Percentiles rank a stretch among this genome's conserved stretches.
Conservation (phyloP, 768 basidiomycete species). For the Mycena polygramma region DNA sequence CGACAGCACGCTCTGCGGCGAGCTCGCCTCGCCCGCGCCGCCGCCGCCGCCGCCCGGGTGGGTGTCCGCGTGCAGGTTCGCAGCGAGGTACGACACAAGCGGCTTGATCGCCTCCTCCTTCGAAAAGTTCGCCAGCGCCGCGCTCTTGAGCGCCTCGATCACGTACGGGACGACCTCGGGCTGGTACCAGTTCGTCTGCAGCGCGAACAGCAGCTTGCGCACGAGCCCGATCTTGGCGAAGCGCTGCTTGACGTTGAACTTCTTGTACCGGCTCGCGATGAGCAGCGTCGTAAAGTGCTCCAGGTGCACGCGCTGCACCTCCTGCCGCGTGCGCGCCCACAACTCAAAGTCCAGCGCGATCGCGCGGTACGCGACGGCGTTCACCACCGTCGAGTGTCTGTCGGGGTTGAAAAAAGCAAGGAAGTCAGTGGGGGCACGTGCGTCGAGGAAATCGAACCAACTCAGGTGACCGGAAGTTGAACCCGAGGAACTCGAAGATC, state of each 20-base stretch:
- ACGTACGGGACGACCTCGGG: conserved; percentile 64
- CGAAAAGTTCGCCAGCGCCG: conserved; percentile 76
- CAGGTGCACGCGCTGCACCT: conserved; percentile 84
- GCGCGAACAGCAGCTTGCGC: conserved; percentile 81
- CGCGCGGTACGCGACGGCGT: conserved; percentile 83
- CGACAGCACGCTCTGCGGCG: conserved; percentile 71
- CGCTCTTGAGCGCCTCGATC: conserved; percentile 70
- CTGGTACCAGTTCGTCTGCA: conserved; percentile 85
- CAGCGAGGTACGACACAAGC: conserved; percentile 86
- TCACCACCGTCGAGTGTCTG: conserved; percentile 87
- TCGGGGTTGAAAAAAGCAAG: not conserved
- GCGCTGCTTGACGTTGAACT: conserved; percentile 83
- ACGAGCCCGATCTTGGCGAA: conserved; percentile 79
- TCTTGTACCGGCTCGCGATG: conserved; percentile 75
- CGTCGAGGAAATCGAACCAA: conserved; percentile 42
- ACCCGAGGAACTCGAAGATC: conserved; percentile 87
- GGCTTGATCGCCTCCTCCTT: conserved; percentile 87
- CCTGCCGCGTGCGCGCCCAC: conserved; percentile 79
- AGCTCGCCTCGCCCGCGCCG: conserved; percentile 43
- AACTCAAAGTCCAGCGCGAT: conserved; percentile 93
- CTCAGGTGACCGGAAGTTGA: conserved; percentile 88
- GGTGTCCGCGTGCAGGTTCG: conserved; percentile 66
- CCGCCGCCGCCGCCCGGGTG: not conserved
- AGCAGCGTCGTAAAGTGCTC: conserved; percentile 87
- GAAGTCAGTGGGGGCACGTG: conserved; percentile 18